A percentile compares a stretch with the other conserved stretches of the same genome.
Conservation (phyloP, 768 basidiomycete species). For the Termitomyces sp. region DNA sequence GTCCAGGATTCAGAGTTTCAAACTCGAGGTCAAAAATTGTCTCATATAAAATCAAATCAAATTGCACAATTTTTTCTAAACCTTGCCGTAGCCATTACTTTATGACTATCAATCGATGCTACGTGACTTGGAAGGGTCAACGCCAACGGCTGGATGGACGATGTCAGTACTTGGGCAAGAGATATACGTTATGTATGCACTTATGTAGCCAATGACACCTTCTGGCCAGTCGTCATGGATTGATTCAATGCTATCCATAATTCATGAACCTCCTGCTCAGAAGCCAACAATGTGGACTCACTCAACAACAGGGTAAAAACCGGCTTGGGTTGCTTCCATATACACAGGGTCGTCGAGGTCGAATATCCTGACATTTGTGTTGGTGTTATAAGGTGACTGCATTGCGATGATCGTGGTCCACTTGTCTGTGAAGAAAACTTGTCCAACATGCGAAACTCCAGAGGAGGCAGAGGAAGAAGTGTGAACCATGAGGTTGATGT, state of each 20-base stretch:
- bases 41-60: too few species aligned
- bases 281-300: conserved; percentile 3
- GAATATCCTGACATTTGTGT: conserved; percentile 20
- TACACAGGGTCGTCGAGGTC: conserved; percentile 27
- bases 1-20: too few species aligned
- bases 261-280: not conserved
- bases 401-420: conserved; percentile 26
- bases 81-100: not conserved
- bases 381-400: conserved; percentile 23
- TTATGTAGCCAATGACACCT: conserved; percentile 26
- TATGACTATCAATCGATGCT: not conserved
- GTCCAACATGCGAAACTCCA: conserved; percentile 26
- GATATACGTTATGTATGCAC: conserved; percentile 11
- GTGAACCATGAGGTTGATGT: conserved; percentile 30
- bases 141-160: conserved; percentile 20
- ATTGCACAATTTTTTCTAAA: not conserved
- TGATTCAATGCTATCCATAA: conserved; percentile 14
- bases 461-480: conserved; percentile 20
- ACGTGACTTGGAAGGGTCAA: conserved; percentile 18
- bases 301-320: conserved; percentile 23
- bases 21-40: too few species aligned
- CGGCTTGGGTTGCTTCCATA: conserved; percentile 16
- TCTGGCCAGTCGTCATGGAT: conserved; percentile 26
- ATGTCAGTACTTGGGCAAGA: not conserved
- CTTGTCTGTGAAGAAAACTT: conserved; percentile 32